Evolutionary conservation across 768 basidiomycete genomes (phyloP).

Genomic region (Clitopilus passeckerianus): DNA sequence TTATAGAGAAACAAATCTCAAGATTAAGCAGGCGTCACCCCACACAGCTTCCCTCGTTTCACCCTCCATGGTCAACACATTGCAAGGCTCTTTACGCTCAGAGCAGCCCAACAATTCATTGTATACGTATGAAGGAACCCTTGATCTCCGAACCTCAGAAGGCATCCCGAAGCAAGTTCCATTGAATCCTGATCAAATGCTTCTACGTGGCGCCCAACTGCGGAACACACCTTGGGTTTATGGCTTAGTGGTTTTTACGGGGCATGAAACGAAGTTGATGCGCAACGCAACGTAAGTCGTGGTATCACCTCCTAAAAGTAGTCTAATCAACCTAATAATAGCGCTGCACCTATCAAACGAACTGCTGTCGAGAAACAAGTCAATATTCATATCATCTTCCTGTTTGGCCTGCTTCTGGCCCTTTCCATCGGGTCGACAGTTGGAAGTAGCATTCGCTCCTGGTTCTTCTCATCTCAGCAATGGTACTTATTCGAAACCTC

Average conservation of each 20-base stretch:
- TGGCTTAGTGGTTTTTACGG: constrained; percentile 90
- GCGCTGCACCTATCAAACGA: constrained; percentile 93
- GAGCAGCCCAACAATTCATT: constrained; percentile 98
- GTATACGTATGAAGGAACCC: constrained; percentile 89
- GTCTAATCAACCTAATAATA: constrained; percentile 18
- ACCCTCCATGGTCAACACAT: constrained; percentile 63
- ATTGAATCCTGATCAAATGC: constrained; percentile 90
- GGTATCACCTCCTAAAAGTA: neutral
- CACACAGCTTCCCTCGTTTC: constrained; percentile 76
- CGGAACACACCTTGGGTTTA: constrained; percentile 97
- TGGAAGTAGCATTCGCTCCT: constrained; percentile 86
- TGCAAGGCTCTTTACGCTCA: constrained; percentile 83
- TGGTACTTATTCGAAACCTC: constrained; percentile 83
- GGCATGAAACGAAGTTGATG: constrained; percentile 98
- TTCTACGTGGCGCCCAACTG: constrained; percentile 91
- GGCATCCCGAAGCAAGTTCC: constrained; percentile 78
- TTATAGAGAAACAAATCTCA: constrained; percentile 90
- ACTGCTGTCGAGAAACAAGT: constrained; percentile 96
- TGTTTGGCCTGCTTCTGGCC: constrained; percentile 83
- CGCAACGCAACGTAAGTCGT: constrained; percentile 86
- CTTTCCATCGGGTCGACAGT: constrained; percentile 90
- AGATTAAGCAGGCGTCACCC: constrained; percentile 94
- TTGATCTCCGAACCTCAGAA: constrained; percentile 55
- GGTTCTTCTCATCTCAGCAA: constrained; percentile 82
- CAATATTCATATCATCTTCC: constrained; percentile 92